Evolutionary conservation across 2,329 filamentous ascomycete genomes (phyloP).

Genomic region (Trichoderma atroviride): DNA sequence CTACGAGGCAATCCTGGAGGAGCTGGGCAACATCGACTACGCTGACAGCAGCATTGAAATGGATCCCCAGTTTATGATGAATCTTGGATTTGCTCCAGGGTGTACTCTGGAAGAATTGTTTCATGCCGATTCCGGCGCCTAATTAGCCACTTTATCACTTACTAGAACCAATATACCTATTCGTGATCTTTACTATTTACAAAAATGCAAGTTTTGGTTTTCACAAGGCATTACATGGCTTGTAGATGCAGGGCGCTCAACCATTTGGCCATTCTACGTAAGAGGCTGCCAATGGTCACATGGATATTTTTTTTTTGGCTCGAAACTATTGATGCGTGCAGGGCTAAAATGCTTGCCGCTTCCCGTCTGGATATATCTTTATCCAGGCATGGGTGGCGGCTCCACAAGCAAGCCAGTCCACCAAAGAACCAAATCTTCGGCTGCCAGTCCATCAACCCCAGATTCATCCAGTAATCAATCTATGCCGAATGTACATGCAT

Average conservation of each 20-base stretch:
- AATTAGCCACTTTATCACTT: not conserved
- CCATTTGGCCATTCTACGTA: not conserved
- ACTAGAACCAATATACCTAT: not conserved
- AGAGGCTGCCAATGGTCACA: slow-evolving; percentile 16
- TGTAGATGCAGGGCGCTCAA: not conserved
- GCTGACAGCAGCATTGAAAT: slow-evolving; percentile 14
- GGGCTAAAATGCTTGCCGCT: slow-evolving; percentile 13
- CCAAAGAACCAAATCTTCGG: slow-evolving; percentile 13
- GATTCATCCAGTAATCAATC: slow-evolving; percentile 12
- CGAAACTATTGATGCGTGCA: not conserved
- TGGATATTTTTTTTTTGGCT: not conserved
- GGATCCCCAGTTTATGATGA: slow-evolving; percentile 22
- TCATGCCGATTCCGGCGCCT: not conserved
- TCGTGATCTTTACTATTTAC: not conserved
- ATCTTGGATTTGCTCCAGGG: slow-evolving; percentile 20
- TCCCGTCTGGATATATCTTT: slow-evolving; percentile 18
- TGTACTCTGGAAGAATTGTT: slow-evolving; percentile 15
- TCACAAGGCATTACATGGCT: not conserved
- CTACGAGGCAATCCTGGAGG: slow-evolving; percentile 21
- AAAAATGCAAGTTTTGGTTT: not conserved
- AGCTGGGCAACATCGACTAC: slow-evolving; percentile 20
- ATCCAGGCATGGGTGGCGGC: slow-evolving; percentile 12
- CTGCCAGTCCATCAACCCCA: slow-evolving; percentile 4
- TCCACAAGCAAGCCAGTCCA: slow-evolving; percentile 2
- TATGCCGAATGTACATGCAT: not conserved